Percentiles rank a stretch among this genome's conserved stretches.
Evolutionary conservation across 2,329 filamentous ascomycete species (phyloP).

Genomic region (Ciborinia camelliae): DNA sequence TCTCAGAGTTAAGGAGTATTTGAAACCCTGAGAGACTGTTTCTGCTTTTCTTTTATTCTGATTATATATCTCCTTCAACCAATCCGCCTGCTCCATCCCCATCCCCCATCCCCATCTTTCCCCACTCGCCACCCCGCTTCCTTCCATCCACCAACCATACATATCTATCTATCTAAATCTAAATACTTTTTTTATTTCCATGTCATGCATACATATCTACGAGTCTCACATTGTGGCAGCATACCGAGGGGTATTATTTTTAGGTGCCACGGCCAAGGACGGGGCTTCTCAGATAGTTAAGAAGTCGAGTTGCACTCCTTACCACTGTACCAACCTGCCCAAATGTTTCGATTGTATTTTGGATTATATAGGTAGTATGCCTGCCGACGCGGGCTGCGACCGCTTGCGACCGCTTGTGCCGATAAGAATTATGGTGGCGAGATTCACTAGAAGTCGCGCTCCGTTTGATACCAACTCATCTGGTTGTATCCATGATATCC

Average conservation of each 20-base stretch:
- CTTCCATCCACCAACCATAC: not conserved
- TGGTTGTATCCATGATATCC: not conserved
- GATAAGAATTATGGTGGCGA: not conserved
- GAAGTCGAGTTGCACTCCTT: not conserved
- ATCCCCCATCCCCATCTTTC: not conserved
- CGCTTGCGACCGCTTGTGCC: not conserved
- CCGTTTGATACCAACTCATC: no score
- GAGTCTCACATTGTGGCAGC: not conserved
- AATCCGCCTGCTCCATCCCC: not conserved
- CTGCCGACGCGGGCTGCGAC: not conserved
- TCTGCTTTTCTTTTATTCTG: not conserved
- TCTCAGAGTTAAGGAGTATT: not conserved
- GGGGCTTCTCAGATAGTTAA: not conserved
- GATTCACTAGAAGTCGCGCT: not conserved
- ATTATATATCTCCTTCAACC: not conserved
- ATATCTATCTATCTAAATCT: not conserved
- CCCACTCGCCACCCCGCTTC: not conserved
- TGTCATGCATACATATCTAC: not conserved
- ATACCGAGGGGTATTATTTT: not conserved
- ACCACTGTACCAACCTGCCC: not conserved
- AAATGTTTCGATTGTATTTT: not conserved
- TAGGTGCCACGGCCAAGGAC: not conserved
- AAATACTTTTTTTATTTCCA: not conserved
- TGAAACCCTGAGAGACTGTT: not conserved
- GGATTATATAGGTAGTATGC: not conserved